A percentile compares a stretch with the other conserved stretches of the same genome.
Conservation (phyloP, 805 yeast species). For the Saturnispora diversa region DNA sequence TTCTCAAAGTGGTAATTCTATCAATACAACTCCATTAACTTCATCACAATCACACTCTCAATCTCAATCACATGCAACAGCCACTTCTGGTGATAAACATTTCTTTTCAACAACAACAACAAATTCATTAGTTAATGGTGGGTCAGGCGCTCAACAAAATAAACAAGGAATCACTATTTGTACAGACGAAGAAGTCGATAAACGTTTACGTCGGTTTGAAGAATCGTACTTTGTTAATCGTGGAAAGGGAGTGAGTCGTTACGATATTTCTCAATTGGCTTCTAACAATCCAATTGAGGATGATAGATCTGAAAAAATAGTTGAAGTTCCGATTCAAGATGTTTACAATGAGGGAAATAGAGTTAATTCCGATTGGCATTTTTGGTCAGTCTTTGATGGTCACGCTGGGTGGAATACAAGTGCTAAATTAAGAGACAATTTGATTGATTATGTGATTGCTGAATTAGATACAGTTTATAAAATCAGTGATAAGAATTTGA, state of each 20-base stretch:
- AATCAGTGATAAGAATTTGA: conserved; percentile 42
- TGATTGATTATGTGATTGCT: conserved; percentile 66
- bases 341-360: conserved; percentile 39
- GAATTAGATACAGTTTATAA: conserved; percentile 64
- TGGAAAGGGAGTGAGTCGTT: conserved; percentile 80
- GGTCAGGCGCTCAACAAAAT: conserved; percentile 32
- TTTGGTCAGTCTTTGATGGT: conserved; percentile 94
- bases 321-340: conserved; percentile 66
- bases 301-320: conserved; percentile 76
- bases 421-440: conserved; percentile 70
- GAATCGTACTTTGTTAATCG: conserved; percentile 75
- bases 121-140: conserved; percentile 35
- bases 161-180: conserved; percentile 51
- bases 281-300: conserved; percentile 94
- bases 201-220: conserved; percentile 60
- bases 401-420: conserved; percentile 96
- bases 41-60: no score
- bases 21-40: conserved; percentile 6
- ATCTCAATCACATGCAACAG: background rate
- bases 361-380: conserved; percentile 69
- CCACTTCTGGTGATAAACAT: conserved; percentile 14
- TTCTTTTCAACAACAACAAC: conserved; percentile 30
- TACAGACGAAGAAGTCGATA: conserved; percentile 63
- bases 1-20: conserved; percentile 16
- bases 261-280: conserved; percentile 83